Conservation (phyloP, 352 stramenopile species). For the Pythium chondricola region DNA sequence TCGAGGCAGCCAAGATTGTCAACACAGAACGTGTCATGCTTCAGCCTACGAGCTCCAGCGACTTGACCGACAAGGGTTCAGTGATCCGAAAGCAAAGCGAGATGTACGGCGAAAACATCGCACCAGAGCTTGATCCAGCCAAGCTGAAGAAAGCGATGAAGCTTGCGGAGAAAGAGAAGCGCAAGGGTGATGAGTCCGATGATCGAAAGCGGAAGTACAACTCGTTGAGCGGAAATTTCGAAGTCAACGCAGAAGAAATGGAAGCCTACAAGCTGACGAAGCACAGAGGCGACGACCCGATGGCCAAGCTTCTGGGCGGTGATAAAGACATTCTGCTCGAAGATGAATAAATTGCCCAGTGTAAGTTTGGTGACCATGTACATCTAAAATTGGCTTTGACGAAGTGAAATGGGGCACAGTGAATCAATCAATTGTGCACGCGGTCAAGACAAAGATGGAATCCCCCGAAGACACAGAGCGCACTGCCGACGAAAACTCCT, state of each 20-base stretch:
- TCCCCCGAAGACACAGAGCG: too few relatives aligned
- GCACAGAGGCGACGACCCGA: conserved; percentile 86
- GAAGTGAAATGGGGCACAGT: too few relatives aligned
- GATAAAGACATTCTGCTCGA: conserved; percentile 39
- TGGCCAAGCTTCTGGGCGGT: conserved; percentile 87
- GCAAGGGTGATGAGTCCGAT: conserved; percentile 35
- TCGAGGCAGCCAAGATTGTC: conserved; percentile 74
- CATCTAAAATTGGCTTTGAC: too few relatives aligned
- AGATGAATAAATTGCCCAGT: conserved; percentile 18
- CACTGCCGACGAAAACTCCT: too few relatives aligned
- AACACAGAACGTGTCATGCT: conserved; percentile 50
- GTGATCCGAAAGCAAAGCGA: conserved; percentile 61
- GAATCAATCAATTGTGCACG: too few relatives aligned
- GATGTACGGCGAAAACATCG: conserved; percentile 89
- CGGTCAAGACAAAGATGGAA: too few relatives aligned
- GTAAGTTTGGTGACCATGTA: too few relatives aligned
- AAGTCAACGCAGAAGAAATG: conserved; percentile 95
- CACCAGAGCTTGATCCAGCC: conserved; percentile 63
- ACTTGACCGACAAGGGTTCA: conserved; percentile 13
- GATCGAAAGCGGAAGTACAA: conserved; percentile 94
- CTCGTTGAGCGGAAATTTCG: conserved; percentile 74
- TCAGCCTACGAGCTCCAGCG: conserved; percentile 11
- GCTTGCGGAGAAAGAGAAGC: conserved; percentile 63
- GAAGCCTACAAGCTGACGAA: conserved; percentile 93
- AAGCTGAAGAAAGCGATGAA: conserved; percentile 85